A percentile compares a stretch with the other conserved stretches of the same genome.
phyloP scores from a whole-genome alignment of 148 eudicot genomes.

The Persicaria maculosa region DNA sequence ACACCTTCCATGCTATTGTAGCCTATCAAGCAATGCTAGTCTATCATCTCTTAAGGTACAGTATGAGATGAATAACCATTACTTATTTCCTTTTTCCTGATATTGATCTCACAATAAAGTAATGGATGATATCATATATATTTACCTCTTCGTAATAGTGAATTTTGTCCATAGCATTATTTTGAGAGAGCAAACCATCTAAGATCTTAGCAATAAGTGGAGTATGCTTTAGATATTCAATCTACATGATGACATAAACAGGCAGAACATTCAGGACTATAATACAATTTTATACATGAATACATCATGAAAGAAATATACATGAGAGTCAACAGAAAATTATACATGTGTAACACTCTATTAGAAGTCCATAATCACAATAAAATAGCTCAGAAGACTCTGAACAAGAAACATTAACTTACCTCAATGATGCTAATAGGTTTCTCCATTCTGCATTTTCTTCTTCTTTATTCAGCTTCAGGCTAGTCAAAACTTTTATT shows the following conservation, averaged over 20 bases:
- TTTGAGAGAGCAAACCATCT: constrained; percentile 66
- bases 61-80: not conserved
- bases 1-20: not conserved
- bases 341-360: not conserved
- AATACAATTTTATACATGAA: too few species aligned
- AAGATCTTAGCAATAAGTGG: constrained; percentile 88
- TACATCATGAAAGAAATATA: not conserved
- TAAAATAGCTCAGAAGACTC: not conserved
- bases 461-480: constrained; percentile 64
- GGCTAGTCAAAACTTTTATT: constrained; percentile 71
- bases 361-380: constrained; percentile 5
- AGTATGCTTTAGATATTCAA: constrained; percentile 78
- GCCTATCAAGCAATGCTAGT: not conserved
- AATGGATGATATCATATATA: not conserved
- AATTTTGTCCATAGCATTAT: constrained; percentile 44
- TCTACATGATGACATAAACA: constrained; percentile 43
- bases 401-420: constrained; percentile 6
- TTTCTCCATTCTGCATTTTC: constrained; percentile 73
- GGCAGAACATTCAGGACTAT: constrained; percentile 1
- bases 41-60: not conserved
- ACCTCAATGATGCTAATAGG: constrained; percentile 65
- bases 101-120: not conserved
- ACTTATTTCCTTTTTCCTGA: not conserved
- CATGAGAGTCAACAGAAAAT: not conserved
- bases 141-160: constrained; percentile 64